Conservation (phyloP, 2,329 filamentous ascomycete genomes). For the Pseudogymnoascus sp. region DNA sequence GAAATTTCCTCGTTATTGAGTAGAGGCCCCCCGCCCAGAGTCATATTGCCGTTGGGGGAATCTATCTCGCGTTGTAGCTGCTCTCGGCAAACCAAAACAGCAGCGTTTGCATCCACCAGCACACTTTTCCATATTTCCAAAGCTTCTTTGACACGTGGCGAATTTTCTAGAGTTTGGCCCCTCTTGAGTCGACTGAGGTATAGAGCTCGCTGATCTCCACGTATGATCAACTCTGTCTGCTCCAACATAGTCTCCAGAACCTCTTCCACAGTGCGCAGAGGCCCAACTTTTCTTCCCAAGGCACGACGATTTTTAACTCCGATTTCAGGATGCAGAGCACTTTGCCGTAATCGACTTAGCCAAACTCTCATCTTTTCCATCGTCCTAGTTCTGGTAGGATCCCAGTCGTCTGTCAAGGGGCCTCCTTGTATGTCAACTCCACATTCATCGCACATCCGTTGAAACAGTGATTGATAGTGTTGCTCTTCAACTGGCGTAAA, state of each 20-base stretch:
- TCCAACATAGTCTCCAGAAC: slow-evolving; percentile 90
- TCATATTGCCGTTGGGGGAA: slow-evolving; percentile 20
- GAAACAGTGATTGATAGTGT: slow-evolving; percentile 69
- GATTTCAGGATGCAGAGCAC: slow-evolving; percentile 77
- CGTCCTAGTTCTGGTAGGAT: slow-evolving; percentile 35
- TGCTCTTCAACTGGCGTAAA: slow-evolving; percentile 89
- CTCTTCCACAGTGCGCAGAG: slow-evolving; percentile 73
- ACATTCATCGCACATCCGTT: slow-evolving; percentile 63
- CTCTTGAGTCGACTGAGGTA: slow-evolving; percentile 64
- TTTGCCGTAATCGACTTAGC: slow-evolving; percentile 69
- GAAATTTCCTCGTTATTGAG: slow-evolving; percentile 26
- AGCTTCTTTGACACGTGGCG: slow-evolving; percentile 57
- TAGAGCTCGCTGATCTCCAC: slow-evolving; percentile 58
- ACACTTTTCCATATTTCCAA: slow-evolving; percentile 60
- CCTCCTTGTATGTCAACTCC: slow-evolving; percentile 55
- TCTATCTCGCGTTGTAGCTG: slow-evolving; percentile 47
- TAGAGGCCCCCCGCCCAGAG: slow-evolving; percentile 10
- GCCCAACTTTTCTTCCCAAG: slow-evolving; percentile 53
- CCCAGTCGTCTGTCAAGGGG: slow-evolving; percentile 54
- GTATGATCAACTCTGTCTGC: slow-evolving; percentile 60
- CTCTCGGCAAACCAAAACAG: slow-evolving; percentile 56
- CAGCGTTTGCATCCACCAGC: slow-evolving; percentile 37
- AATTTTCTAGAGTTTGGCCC: slow-evolving; percentile 74
- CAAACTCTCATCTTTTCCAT: slow-evolving; percentile 70
- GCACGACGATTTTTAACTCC: slow-evolving; percentile 56